Base-by-base conservation (phyloP, 176 grass and related monocot genomes). In the Oryza australiensis region DNA sequence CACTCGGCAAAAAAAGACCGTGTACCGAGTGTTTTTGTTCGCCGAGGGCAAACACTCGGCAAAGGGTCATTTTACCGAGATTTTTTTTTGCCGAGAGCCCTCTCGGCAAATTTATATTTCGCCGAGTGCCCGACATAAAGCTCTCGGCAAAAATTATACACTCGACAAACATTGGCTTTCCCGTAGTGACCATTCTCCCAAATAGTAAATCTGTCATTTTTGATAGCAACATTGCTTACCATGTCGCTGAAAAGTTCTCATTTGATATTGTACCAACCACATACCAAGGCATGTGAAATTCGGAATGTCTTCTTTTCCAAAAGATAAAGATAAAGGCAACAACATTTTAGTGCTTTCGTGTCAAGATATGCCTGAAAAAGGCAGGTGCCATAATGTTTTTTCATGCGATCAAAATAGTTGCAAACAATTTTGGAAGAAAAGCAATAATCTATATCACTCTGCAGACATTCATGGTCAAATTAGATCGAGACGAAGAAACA, bases 291-390 rank as follows among this genome's bases (percentile, higher is more conserved):
- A 59, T 59, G 22, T 4, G 22, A 42, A 59, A 64, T 13, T 23
- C 1, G 12, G 37, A 64, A 82, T 11, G 16, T 22, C 46, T 63
- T 62, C 23, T n/a, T 43, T 81, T 69, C 3, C 51, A 60, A 29
- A 72, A 33, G 0, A 68, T 33, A 65, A n/a, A 14, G 28, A 42
- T 48, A 63, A n/a, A 62, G n/a, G 26, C 53, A 64, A 73, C 66
- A 68, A 55, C 0, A 16, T 65, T 43, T 49, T 22, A 73, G 70
- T 82, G 55, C 40, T 73, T 73, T 73, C 80, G 20, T 73, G 11
- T 82, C 80, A 74, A 10, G 57, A 82, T 74, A 73, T 82, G 55
- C 80, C 69, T 65, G 70, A 48, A 53, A 20, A 53, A 53, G 49
- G 48, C 18, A 53, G 5, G 49, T 53, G 16, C 49, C 49, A 53